A percentile compares a stretch with the other conserved stretches of the same genome.
Evolutionary conservation across 345 rosid species (phyloP).

Genomic region (Isatis tinctoria): DNA sequence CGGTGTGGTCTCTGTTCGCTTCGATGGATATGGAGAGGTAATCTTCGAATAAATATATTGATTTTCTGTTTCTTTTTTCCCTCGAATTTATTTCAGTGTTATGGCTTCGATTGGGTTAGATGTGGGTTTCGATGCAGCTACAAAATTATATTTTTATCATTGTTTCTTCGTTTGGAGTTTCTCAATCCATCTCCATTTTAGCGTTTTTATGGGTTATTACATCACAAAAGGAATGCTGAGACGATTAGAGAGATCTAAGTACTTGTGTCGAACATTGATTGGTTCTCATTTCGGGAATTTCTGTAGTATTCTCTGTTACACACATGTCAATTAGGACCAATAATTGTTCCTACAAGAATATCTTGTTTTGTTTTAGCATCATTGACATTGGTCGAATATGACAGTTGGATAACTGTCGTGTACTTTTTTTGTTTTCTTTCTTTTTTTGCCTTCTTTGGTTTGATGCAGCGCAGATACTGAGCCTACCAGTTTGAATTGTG

Average conservation of each 20-base stretch:
- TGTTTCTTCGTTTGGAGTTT: neutral
- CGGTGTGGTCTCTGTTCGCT: slow-evolving; percentile 36
- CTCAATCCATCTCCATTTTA: neutral
- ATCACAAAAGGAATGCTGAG: neutral
- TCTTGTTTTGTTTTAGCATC: neutral
- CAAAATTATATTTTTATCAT: neutral
- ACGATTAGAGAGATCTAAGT: slow-evolving; percentile 12
- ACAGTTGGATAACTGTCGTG: neutral
- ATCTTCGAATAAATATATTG: no score
- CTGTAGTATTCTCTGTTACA: neutral
- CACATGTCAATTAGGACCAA: neutral
- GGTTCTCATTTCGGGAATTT: neutral
- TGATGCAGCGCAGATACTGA: slow-evolving; percentile 54
- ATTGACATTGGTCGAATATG: neutral
- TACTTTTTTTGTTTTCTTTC: neutral
- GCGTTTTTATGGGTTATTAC: neutral
- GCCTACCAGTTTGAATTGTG: slow-evolving; percentile 29
- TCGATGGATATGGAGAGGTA: slow-evolving; percentile 46
- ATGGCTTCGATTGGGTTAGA: neutral
- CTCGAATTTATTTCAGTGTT: no score
- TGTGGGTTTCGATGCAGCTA: neutral
- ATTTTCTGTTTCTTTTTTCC: neutral
- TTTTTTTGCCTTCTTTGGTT: neutral
- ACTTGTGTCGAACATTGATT: neutral
- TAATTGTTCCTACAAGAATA: neutral